These are phyloP conservation scores for Colletotrichum eleusines DNA, from an alignment of 2,329 filamentous ascomycete genomes.

Conservation along the genomic window DNA sequence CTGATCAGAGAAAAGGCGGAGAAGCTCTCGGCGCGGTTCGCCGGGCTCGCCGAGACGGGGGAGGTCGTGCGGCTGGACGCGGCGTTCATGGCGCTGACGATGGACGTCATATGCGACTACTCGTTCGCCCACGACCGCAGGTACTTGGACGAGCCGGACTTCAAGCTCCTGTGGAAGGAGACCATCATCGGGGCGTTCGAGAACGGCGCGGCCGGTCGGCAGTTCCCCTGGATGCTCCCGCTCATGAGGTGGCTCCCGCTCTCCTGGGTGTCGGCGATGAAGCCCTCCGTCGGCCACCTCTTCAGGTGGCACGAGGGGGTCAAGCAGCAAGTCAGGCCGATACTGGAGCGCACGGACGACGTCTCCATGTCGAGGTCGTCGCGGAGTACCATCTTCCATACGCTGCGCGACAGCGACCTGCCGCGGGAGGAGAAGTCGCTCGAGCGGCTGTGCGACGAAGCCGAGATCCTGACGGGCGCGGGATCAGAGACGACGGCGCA, in stretches of 20 bases:
- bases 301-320: slow-evolving; percentile 39
- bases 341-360: slow-evolving; percentile 9
- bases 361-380: not conserved
- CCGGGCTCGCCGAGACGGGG: slow-evolving; percentile 45
- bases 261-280: slow-evolving; percentile 32
- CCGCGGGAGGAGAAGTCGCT: slow-evolving; percentile 41
- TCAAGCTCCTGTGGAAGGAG: slow-evolving; percentile 43
- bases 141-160: slow-evolving; percentile 49
- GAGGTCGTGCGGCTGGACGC: slow-evolving; percentile 42
- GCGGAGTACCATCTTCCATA: slow-evolving; percentile 51
- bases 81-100: slow-evolving; percentile 48
- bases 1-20: slow-evolving; percentile 51
- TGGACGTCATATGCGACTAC: slow-evolving; percentile 54
- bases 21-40: slow-evolving; percentile 46
- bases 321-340: slow-evolving; percentile 33
- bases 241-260: slow-evolving; percentile 41
- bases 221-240: slow-evolving; percentile 43
- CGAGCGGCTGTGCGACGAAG: slow-evolving; percentile 43
- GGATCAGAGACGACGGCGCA: slow-evolving; percentile 63
- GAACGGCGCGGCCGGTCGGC: slow-evolving; percentile 37
- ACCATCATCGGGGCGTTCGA: slow-evolving; percentile 41
- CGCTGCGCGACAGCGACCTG: slow-evolving; percentile 46
- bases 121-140: slow-evolving; percentile 49
- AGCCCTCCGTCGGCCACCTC: slow-evolving; percentile 38
- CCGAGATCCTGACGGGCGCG: slow-evolving; percentile 60